Base-by-base conservation (phyloP, 768 basidiomycete genomes). In the Paxillus rubicundulus region DNA sequence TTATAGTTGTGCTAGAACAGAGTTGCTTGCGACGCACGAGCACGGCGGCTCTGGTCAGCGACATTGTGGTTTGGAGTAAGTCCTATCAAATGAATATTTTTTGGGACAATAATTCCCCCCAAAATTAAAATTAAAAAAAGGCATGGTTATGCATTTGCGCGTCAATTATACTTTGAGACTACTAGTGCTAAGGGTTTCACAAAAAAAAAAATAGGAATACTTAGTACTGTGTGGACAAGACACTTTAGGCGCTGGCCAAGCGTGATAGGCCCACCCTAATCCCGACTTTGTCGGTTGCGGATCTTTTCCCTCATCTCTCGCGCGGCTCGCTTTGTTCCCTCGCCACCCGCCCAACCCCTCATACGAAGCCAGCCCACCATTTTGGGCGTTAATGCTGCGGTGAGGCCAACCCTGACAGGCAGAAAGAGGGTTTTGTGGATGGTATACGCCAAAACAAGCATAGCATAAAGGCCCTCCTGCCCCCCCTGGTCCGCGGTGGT, bases 371-470 rank as follows among this genome's bases (percentile, higher is more conserved):
- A 96, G 17, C 79, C 77, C 4, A 97, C 94, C n/a, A 98, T 68
- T 57, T 78, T 79, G 1, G 94, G 94, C 0, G 94, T 96, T 47
- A 90, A 72, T 1, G 84, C 85, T 1, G 90, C 92, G 0, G 96
- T 98, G 56, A 95, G 70, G 0, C 93, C 97, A 1, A 97, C 82
- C 37, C 97, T 77, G 20, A 99, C 70, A 9, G 97, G 97, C 18
- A 98, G 67, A 65, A 98, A 89, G 1, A 92, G 64, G 0, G 92
- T 96, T 74, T 99, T 99, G 81, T 99, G 97, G 47, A 99, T 82
- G 17, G 89, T 87, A 70, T 95, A 99, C 4, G 97, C 96, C 61
- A 98, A 75, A 0, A 92, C 82, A 24, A 97, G 71, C 84, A 97
- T 95, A 24, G 96, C 93, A 70, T 92, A 95, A 16, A 97, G 73